Evolutionary conservation across 2,329 filamentous ascomycete species (phyloP).

Genomic region (Colletotrichum noveboracense): DNA sequence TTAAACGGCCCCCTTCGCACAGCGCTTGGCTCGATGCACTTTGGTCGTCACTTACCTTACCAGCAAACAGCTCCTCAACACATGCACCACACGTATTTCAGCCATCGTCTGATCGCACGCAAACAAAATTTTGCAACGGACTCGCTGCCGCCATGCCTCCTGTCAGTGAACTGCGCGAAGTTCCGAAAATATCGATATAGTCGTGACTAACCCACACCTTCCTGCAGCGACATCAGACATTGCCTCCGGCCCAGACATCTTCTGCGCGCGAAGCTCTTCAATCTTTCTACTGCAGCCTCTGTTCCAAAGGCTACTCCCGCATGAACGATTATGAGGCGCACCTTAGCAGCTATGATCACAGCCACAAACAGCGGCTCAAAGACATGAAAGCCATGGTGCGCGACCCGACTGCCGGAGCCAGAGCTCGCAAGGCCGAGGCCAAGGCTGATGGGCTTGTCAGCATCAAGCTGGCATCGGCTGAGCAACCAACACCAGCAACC

Average conservation of each 20-base stretch:
- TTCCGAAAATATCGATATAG: not conserved
- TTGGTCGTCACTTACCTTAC: not conserved
- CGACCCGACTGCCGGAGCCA: conserved; percentile 68
- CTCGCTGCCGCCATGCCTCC: conserved; percentile 44
- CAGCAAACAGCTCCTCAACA: not conserved
- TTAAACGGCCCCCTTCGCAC: not conserved
- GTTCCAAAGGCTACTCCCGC: conserved; percentile 91
- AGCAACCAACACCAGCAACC: conserved; percentile 27
- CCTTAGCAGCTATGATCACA: conserved; percentile 92
- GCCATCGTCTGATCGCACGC: not conserved
- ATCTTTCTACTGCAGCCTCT: conserved; percentile 85
- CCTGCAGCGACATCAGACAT: conserved; percentile 58
- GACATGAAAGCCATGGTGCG: conserved; percentile 87
- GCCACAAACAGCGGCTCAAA: conserved; percentile 87
- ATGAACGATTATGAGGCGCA: conserved; percentile 98
- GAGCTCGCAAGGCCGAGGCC: conserved; percentile 72
- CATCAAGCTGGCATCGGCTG: conserved; percentile 62
- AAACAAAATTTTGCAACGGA: not conserved
- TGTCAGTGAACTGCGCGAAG: not conserved
- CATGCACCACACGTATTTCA: not conserved
- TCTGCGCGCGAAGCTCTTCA: conserved; percentile 78
- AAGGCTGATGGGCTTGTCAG: conserved; percentile 73
- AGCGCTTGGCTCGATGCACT: not conserved
- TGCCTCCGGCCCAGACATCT: conserved; percentile 62
- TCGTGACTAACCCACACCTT: not conserved